Conservation (phyloP, 2,329 filamentous ascomycete species). For the Bimuria novae-zelandiae region DNA sequence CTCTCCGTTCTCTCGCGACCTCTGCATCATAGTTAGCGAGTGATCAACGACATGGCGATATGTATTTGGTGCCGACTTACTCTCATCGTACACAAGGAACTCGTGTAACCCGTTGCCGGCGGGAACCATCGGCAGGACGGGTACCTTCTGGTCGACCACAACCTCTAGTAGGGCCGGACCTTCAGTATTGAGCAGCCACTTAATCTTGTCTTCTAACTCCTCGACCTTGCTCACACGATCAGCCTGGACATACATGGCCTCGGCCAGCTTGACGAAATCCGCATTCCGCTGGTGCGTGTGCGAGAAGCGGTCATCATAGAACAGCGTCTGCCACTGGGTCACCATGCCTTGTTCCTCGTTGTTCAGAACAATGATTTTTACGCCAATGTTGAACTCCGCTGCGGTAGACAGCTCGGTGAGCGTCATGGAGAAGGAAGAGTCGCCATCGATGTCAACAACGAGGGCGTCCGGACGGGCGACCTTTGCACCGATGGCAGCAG, state of each 20-base stretch:
- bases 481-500: constrained; percentile 93
- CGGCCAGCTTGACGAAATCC: constrained; percentile 91
- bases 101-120: constrained; percentile 86
- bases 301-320: constrained; percentile 91
- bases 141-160: constrained; percentile 84
- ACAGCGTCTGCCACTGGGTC: constrained; percentile 96
- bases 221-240: constrained; percentile 73
- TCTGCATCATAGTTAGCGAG: not conserved
- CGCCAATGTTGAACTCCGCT: constrained; percentile 92
- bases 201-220: constrained; percentile 76
- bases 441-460: constrained; percentile 95
- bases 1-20: constrained; percentile 1
- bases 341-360: constrained; percentile 99
- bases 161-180: constrained; percentile 95
- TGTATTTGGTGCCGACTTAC: constrained; percentile 51
- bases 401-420: constrained; percentile 92
- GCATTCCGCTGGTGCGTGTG: constrained; percentile 95
- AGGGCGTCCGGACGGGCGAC: constrained; percentile 80
- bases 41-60: not conserved
- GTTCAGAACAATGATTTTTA: constrained; percentile 94
- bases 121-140: constrained; percentile 97
- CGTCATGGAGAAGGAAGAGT: constrained; percentile 99
- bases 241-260: constrained; percentile 86
- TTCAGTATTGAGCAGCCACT: constrained; percentile 82
- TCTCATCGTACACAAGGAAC: constrained; percentile 85